These are phyloP conservation scores for Primulina eburnea DNA, from an alignment of 257 asterid species.

Conservation along the genomic window DNA sequence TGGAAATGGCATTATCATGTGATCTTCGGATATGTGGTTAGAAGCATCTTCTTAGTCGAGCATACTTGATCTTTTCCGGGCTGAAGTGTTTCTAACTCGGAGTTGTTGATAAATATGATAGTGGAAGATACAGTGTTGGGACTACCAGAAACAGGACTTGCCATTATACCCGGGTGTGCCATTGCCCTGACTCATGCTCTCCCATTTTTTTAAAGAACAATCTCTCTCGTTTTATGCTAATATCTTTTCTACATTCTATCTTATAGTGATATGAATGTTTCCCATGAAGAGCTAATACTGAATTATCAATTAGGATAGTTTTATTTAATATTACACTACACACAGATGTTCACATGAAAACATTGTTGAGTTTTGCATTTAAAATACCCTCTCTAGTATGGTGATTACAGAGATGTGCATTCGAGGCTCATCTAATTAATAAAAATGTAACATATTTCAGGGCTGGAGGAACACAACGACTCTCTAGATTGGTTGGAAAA, in stretches of 20 bases:
- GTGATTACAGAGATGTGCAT: constrained; percentile 6
- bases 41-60: constrained; percentile 18
- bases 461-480: constrained; percentile 97
- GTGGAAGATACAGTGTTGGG: constrained; percentile 85
- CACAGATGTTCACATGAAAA: not conserved
- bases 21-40: constrained; percentile 92
- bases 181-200: constrained; percentile 10
- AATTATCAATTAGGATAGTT: not conserved
- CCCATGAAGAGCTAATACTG: not conserved
- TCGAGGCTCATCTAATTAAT: constrained; percentile 21
- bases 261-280: not conserved
- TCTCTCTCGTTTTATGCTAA: constrained; percentile 6
- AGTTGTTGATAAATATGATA: constrained; percentile 29
- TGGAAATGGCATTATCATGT: constrained; percentile 94
- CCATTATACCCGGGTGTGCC: constrained; percentile 88
- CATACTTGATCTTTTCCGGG: not conserved
- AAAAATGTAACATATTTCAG: constrained; percentile 40
- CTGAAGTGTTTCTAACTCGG: constrained; percentile 23
- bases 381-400: constrained; percentile 15
- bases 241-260: not conserved
- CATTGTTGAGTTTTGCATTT: not conserved
- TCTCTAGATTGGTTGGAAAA: constrained; percentile 89
- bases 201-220: not conserved
- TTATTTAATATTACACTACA: no score
- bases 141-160: constrained; percentile 96